Evolutionary conservation across 1,284 basidiomycete genomes (phyloP), one percentile per base, ranked within the genome.

Genomic region (Cutaneotrichosporon spelunceum): DNA sequence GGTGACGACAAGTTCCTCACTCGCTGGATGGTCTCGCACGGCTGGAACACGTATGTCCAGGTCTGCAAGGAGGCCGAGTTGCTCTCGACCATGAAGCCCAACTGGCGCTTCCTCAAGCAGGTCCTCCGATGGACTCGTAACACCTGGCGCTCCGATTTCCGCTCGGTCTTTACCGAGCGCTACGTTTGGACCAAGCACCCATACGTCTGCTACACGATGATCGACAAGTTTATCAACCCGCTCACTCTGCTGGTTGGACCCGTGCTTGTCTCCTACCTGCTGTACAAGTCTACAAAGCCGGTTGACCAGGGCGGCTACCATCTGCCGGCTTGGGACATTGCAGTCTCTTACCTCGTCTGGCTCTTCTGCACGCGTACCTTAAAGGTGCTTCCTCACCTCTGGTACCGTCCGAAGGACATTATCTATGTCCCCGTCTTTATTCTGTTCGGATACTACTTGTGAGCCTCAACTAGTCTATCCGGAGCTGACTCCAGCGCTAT

Each of bases 1-100:
- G 90, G 90, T 34, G 91, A 93, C 80, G 91, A 93, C 83, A 94
- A 94, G 80, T 94, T 92, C 80, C 81, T 94, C 73, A 94, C 92
- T n/a, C 83, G 92, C 36, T 95, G 92, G 92, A 92, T 93, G 89
- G 91, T 94, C 64, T 88, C 86, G 74, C 90, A 93, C 73, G 91
- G 91, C 19, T 95, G 92, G 92, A 88, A 84, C 77, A 94, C 91
- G 19, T 93, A 92, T 76, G 90, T 93, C 49, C 92, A 94, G 76
- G 88, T 87, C 71, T 93, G 90, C 82, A 87, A 87, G 75, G 91
- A 93, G 80, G 91, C 90, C 16, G 91, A 93, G 80, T 82, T 94
- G 44, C 81, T 93, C 57, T 90, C 87, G 78, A 94, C 91, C 56
- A 95, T 93, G 91, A 95, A 95, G 79, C 91, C 91, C 44, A 91